These are phyloP conservation scores for Sisymbrium irio DNA, from an alignment of 345 rosid species.

Conservation along the genomic window DNA sequence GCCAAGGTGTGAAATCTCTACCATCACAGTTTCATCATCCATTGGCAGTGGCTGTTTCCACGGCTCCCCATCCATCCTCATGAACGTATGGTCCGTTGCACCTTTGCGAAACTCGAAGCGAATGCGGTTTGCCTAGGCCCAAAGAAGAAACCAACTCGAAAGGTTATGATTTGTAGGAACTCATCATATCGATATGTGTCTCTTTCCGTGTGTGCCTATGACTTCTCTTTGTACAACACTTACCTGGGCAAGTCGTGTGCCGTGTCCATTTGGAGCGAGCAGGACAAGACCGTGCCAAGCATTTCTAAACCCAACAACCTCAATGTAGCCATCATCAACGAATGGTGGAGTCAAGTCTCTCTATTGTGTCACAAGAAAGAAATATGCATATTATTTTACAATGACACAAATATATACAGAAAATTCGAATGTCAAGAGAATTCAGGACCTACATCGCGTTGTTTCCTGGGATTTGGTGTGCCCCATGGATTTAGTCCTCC, in stretches of 20 bases:
- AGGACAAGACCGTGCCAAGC: constrained; percentile 98
- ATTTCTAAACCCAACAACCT: constrained; percentile 91
- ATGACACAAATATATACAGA: background rate
- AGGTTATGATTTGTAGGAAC: constrained; percentile 9
- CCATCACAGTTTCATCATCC: constrained; percentile 70
- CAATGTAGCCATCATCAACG: constrained; percentile 83
- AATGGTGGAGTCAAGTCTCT: constrained; percentile 78
- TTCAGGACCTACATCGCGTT: constrained; percentile 44
- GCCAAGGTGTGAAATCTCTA: constrained; percentile 89
- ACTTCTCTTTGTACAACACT: background rate
- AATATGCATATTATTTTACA: background rate
- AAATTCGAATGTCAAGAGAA: background rate
- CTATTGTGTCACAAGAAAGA: constrained; percentile 40
- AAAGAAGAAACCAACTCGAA: background rate
- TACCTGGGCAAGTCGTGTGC: constrained; percentile 68
- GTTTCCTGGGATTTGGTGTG: constrained; percentile 58
- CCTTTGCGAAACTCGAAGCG: constrained; percentile 87
- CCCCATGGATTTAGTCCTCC: constrained; percentile 99
- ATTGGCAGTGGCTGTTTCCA: constrained; percentile 92
- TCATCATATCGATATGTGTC: background rate
- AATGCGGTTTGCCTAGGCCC: constrained; percentile 67
- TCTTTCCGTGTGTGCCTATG: background rate
- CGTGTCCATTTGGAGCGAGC: constrained; percentile 84
- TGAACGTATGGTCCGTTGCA: constrained; percentile 69
- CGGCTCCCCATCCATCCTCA: constrained; percentile 98